Evolutionary conservation across 2,329 filamentous ascomycete genomes (phyloP).

Genomic region (Pseudopithomyces chartarum): DNA sequence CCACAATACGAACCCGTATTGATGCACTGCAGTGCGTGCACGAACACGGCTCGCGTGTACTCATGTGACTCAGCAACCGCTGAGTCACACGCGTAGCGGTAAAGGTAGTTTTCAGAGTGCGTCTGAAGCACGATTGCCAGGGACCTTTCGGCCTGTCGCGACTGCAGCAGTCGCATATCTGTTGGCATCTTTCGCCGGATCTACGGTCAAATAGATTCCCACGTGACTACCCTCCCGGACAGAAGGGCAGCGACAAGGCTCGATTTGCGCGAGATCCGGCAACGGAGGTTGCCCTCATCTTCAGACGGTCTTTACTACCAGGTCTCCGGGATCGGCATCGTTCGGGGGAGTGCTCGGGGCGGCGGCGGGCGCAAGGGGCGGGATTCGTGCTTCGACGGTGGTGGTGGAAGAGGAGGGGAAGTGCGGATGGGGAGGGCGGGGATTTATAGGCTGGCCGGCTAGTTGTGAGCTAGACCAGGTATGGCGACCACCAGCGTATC

Average conservation of each 20-base stretch:
- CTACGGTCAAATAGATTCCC: neutral
- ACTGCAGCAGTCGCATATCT: conserved; percentile 24
- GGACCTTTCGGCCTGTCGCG: conserved; percentile 32
- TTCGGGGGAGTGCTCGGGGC: neutral
- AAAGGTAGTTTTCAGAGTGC: conserved; percentile 19
- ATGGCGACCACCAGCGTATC: neutral
- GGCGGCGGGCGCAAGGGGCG: conserved; percentile 3
- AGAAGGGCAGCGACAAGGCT: neutral
- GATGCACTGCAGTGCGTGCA: neutral
- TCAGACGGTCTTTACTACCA: conserved; percentile 5
- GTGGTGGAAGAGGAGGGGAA: conserved; percentile 2
- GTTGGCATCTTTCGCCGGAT: conserved; percentile 32
- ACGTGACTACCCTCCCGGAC: neutral
- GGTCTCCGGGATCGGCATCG: neutral
- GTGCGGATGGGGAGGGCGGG: neutral
- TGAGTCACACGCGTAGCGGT: conserved; percentile 12
- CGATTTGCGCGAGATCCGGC: neutral
- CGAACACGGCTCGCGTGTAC: conserved; percentile 2
- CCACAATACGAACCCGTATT: neutral
- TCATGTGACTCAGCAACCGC: conserved; percentile 11
- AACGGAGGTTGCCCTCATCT: neutral
- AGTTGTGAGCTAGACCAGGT: neutral
- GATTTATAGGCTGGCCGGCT: neutral
- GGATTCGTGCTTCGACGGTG: conserved; percentile 9
- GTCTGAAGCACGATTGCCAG: conserved; percentile 28